Conservation (phyloP, 1,284 basidiomycete genomes). For the Xanthoconium separans region DNA sequence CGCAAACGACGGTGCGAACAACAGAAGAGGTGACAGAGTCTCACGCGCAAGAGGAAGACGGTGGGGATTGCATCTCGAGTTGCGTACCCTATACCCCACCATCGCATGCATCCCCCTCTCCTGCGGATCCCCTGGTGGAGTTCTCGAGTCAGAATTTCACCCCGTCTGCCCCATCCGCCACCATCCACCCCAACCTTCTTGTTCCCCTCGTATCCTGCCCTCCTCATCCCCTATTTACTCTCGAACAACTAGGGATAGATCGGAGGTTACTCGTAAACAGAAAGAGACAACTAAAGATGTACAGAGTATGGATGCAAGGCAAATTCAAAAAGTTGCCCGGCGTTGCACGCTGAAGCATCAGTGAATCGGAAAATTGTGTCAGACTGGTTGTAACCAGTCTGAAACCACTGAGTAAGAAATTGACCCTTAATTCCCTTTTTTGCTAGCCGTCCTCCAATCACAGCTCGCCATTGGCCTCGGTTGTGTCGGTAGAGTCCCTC, state of each 20-base stretch:
- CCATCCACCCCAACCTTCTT: conserved; percentile 46
- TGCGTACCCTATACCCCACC: conserved; percentile 12
- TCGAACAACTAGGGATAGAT: conserved; percentile 83
- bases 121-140: not conserved
- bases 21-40: conserved; percentile 39
- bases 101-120: not conserved
- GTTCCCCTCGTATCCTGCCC: conserved; percentile 32
- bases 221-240: conserved; percentile 56
- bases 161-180: not conserved
- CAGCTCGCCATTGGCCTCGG: too few relatives aligned
- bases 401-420: too few relatives aligned
- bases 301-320: conserved; percentile 92
- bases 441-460: too few relatives aligned
- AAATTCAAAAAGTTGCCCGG: conserved; percentile 51
- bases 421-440: too few relatives aligned
- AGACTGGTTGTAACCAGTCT: too few relatives aligned
- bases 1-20: conserved; percentile 33
- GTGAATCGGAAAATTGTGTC: too few relatives aligned
- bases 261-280: conserved; percentile 88
- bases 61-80: conserved; percentile 11
- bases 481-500: too few relatives aligned
- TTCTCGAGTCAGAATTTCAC: not conserved
- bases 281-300: conserved; percentile 93
- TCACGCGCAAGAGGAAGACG: conserved; percentile 33
- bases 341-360: too few relatives aligned